phyloP scores from a whole-genome alignment of 257 asterid genomes.

The Eucommia ulmoides region DNA sequence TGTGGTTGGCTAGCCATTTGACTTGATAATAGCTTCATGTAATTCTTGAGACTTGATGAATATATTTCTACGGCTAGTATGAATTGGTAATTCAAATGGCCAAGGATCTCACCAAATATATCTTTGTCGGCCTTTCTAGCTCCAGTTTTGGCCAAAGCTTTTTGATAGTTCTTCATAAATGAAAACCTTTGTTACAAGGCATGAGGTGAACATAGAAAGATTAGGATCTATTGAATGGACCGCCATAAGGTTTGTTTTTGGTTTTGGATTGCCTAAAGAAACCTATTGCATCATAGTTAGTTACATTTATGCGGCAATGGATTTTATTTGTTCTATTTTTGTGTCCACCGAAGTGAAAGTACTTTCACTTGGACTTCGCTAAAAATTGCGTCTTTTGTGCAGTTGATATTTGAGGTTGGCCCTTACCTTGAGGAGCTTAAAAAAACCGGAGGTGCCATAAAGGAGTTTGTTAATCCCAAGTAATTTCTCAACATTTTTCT shows the following conservation, averaged over 20 bases:
- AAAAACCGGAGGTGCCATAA: constrained; percentile 82
- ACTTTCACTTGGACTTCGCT: too few relatives aligned
- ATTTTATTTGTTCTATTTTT: not conserved
- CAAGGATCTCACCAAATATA: not conserved
- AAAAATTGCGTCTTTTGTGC: too few relatives aligned
- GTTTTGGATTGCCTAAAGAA: not conserved
- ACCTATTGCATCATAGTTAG: not conserved
- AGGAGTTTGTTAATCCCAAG: constrained; percentile 98
- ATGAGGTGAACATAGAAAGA: not conserved
- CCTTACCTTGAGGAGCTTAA: constrained; percentile 90
- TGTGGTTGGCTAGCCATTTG: too few relatives aligned
- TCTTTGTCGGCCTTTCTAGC: not conserved
- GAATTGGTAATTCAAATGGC: not conserved
- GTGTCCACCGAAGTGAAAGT: too few relatives aligned
- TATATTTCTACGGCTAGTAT: not conserved
- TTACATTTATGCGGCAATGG: not conserved
- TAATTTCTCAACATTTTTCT: constrained; percentile 17
- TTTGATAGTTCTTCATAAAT: not conserved
- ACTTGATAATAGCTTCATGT: too few relatives aligned
- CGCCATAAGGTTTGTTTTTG: not conserved
- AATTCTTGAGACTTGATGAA: not conserved
- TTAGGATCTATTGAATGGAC: not conserved
- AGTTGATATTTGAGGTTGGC: constrained; percentile 84
- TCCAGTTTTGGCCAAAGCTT: not conserved
- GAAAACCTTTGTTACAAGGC: not conserved